Base-by-base conservation (phyloP, 2,329 filamentous ascomycete species). In the Thermothelomyces thermophilus region DNA sequence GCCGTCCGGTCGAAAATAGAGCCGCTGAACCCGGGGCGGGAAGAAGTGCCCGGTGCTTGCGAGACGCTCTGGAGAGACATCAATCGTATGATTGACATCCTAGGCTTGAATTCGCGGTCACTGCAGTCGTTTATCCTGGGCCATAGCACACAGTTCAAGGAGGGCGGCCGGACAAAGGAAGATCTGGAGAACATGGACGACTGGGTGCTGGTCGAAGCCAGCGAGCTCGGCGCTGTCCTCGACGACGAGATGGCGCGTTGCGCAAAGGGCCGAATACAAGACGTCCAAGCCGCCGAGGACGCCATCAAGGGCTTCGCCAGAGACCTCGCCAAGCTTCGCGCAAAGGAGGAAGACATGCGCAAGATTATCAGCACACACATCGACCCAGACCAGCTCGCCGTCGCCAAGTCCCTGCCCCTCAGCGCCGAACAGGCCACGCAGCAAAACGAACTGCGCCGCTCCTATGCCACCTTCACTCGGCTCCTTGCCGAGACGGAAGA, bases 41-140 rank as follows among this genome's bases (percentile, higher is more conserved):
- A 60, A 20, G 54, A 58, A 31, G 50, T 84, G 28, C 76, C 80
- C 3, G 73, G 76, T 8, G 81, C 84, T 57, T 80, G 82, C 19
- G 82, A 85, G 61, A 76, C 80, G 16, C 72, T 85, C 1, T 93
- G 87, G 64, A 79, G 85, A 39, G 87, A 91, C 60, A 87, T 91
- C 64, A 91, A 93, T 66, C 87, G 87, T 11, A 98, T 97, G 93
- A 83, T 98, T 37, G 89, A 96, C 60, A 91, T 87, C 0, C 72
- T 97, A 35, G 91, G 91, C 9, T 77, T 96, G 43, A 97, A 97
- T 63, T 82, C 74, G 10, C 73, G 79, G 14, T 82, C 87, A 5
- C 79, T 91, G 33, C 73, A 75, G 41, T 72, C 73, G 10, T 85
- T 84, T 56, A 74, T 90, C 37, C 74, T 79, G 48, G 87, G 84